Percentiles rank a stretch among this genome's conserved stretches.
Evolutionary conservation across 2,329 filamentous ascomycete species (phyloP).

Genomic region (Zasmidium angulare): DNA sequence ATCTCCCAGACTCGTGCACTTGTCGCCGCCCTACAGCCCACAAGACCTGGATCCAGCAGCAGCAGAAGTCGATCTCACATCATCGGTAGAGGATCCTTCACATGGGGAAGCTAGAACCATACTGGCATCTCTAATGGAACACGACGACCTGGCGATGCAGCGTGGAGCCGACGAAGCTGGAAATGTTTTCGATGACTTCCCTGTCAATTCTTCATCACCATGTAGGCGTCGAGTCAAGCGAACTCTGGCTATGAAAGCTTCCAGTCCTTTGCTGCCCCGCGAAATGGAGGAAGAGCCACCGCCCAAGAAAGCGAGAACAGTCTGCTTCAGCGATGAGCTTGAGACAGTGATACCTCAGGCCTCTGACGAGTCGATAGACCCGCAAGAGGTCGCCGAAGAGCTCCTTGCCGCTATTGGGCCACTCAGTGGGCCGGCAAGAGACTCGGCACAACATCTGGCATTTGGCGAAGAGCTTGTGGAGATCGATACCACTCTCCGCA

Average conservation of each 20-base stretch:
- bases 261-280: conserved; percentile 46
- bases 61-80: conserved; percentile 33
- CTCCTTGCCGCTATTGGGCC: conserved; percentile 36
- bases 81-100: conserved; percentile 32
- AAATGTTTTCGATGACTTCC: conserved; percentile 5
- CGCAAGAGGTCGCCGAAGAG: conserved; percentile 24
- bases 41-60: conserved; percentile 22
- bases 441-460: conserved; percentile 36
- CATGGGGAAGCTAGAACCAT: conserved; percentile 24
- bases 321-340: conserved; percentile 40
- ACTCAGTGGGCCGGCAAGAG: conserved; percentile 38
- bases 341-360: conserved; percentile 36
- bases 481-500: conserved; percentile 48
- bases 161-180: conserved; percentile 21
- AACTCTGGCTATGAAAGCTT: conserved; percentile 43
- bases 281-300: conserved; percentile 36
- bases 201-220: conserved; percentile 24
- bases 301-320: conserved; percentile 42
- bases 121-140: conserved; percentile 34
- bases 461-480: conserved; percentile 49
- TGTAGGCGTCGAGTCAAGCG: conserved; percentile 36
- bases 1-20: conserved; percentile 51
- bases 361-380: conserved; percentile 21
- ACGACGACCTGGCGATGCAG: conserved; percentile 22
- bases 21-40: conserved; percentile 41